Conservation (phyloP, 2,329 filamentous ascomycete species). For the Calycina marina region DNA sequence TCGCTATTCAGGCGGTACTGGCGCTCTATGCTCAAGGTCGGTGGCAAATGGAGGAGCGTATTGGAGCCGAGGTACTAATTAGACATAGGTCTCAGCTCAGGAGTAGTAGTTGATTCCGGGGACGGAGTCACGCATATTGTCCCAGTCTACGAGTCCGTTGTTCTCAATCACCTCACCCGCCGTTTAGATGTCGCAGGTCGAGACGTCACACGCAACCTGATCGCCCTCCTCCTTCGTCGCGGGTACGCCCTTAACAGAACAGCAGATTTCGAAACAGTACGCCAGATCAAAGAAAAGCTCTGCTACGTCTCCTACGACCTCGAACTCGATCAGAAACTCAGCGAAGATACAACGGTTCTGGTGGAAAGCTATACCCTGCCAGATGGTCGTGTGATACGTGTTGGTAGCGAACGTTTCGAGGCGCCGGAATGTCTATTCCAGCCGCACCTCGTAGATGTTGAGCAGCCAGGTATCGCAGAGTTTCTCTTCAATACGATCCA, state of each 20-base stretch:
- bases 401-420: constrained; percentile 95
- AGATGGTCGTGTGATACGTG: constrained; percentile 88
- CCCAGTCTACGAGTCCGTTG: constrained; percentile 94
- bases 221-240: constrained; percentile 80
- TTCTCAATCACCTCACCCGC: constrained; percentile 90
- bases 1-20: constrained; percentile 92
- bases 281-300: constrained; percentile 99
- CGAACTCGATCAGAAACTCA: constrained; percentile 86
- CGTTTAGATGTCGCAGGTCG: constrained; percentile 90
- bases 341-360: constrained; percentile 91
- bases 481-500: constrained; percentile 99
- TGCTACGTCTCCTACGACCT: constrained; percentile 99
- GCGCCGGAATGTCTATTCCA: constrained; percentile 98
- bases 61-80: constrained; percentile 2
- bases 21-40: constrained; percentile 95
- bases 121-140: constrained; percentile 98
- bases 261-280: constrained; percentile 96
- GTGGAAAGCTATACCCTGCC: constrained; percentile 97
- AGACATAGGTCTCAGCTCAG: constrained; percentile 66
- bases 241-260: constrained; percentile 97
- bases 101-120: constrained; percentile 97
- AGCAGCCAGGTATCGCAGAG: constrained; percentile 92
- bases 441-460: constrained; percentile 92
- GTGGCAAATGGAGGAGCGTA: constrained; percentile 17
- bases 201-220: constrained; percentile 96